phyloP scores from a whole-genome alignment of 805 yeast genomes.

The Spathaspora gorwiae region DNA sequence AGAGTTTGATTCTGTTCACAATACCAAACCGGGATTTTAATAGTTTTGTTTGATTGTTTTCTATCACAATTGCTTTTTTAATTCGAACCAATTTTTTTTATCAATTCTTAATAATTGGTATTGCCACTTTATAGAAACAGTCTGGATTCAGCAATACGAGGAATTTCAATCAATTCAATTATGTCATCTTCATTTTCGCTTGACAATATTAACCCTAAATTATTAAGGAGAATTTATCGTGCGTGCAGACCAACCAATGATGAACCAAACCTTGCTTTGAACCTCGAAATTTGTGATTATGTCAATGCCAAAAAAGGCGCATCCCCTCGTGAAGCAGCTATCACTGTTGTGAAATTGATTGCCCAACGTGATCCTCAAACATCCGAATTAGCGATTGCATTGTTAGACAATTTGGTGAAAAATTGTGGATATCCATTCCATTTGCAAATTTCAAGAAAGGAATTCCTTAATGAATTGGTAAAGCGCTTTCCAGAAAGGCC shows the following conservation, averaged over 20 bases:
- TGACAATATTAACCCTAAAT: slow-evolving; percentile 43
- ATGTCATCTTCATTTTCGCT: slow-evolving; percentile 32
- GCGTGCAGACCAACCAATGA: slow-evolving; percentile 80
- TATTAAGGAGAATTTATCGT: slow-evolving; percentile 49
- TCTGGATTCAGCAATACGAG: no score
- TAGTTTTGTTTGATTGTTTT: no score
- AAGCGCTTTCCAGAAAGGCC: slow-evolving; percentile 93
- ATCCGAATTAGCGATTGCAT: slow-evolving; percentile 73
- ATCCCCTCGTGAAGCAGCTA: slow-evolving; percentile 88
- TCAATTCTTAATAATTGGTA: no score
- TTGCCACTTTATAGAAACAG: no score
- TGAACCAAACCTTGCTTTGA: slow-evolving; percentile 86
- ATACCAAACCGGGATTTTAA: no score
- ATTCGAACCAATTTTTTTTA: no score
- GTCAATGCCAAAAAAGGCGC: slow-evolving; percentile 90
- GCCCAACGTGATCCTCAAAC: slow-evolving; percentile 82
- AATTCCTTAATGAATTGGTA: slow-evolving; percentile 88
- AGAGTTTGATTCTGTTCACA: no score
- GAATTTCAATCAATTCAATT: not conserved
- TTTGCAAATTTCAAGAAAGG: slow-evolving; percentile 89
- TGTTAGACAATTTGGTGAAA: slow-evolving; percentile 87
- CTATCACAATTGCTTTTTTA: no score
- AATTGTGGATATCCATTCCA: slow-evolving; percentile 98
- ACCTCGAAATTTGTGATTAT: slow-evolving; percentile 88
- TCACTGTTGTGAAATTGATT: slow-evolving; percentile 75